These are phyloP conservation scores for Trichophyton verrucosum DNA, from an alignment of 2,329 filamentous ascomycete genomes.

Conservation along the genomic window DNA sequence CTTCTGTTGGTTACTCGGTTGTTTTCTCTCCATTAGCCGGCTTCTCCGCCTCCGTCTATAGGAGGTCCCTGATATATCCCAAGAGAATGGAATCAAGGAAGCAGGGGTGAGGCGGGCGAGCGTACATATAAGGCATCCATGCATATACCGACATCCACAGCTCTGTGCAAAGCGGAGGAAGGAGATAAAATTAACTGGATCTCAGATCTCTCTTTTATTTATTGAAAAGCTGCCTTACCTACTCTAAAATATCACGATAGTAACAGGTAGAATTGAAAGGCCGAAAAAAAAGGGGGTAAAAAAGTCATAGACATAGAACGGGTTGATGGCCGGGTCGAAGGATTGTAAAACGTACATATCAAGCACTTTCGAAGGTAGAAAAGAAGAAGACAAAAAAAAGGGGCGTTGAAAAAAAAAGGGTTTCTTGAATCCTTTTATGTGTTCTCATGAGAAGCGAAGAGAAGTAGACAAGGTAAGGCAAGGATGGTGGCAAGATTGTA, in stretches of 20 bases:
- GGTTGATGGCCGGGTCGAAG: neutral
- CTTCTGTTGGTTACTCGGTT: too few species aligned
- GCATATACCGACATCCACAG: neutral
- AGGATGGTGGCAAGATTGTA: neutral
- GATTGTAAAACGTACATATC: neutral
- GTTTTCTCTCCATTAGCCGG: too few species aligned
- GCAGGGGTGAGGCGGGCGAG: neutral
- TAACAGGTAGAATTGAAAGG: neutral
- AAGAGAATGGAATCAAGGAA: constrained; percentile 23
- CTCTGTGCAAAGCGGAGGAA: neutral
- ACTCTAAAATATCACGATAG: neutral
- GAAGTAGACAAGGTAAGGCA: neutral
- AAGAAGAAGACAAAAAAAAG: neutral
- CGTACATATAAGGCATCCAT: neutral
- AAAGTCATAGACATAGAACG: neutral
- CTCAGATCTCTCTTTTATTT: neutral
- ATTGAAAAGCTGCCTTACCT: neutral
- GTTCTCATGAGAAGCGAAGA: neutral
- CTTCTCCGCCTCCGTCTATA: too few species aligned
- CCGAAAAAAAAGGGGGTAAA: neutral
- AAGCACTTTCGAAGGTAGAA: neutral
- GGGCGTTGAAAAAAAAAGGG: neutral
- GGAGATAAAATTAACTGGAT: neutral
- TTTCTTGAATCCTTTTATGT: neutral
- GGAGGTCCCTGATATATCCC: too few species aligned